These are phyloP conservation scores for Tolypocladium inflatum DNA, from an alignment of 2,329 filamentous ascomycete genomes.

Conservation along the genomic window DNA sequence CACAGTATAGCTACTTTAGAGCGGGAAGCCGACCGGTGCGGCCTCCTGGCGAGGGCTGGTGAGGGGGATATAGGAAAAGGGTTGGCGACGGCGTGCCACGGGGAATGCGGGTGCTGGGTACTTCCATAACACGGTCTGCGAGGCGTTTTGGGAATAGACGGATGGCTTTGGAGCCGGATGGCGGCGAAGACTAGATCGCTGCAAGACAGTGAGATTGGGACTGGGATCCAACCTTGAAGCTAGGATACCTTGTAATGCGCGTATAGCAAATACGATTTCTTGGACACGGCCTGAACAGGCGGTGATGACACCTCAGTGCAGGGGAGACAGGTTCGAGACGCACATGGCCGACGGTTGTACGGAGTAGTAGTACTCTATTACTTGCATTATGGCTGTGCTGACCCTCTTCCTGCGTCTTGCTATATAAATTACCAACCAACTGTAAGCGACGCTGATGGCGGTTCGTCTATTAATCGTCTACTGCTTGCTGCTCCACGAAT, in stretches of 20 bases:
- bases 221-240: neutral
- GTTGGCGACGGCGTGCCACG: neutral
- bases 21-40: constrained; percentile 18
- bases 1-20: constrained; percentile 50
- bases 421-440: neutral
- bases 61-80: constrained; percentile 2
- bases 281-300: neutral
- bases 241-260: neutral
- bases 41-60: constrained; percentile 31
- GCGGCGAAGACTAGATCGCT: neutral
- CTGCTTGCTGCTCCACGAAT: neutral
- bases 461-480: neutral
- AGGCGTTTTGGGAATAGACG: constrained; percentile 11
- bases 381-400: neutral
- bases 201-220: neutral
- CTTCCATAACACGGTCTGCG: constrained; percentile 2
- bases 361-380: too few species aligned
- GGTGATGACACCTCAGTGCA: neutral
- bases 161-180: neutral
- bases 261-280: neutral
- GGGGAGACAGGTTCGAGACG: neutral
- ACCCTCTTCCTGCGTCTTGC: neutral
- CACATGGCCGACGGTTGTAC: neutral
- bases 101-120: neutral
- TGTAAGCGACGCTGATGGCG: neutral